Percentiles rank a stretch among this genome's conserved stretches.
Conservation (phyloP, 106 monocot genomes). For the Dactylorhiza incarnata region DNA sequence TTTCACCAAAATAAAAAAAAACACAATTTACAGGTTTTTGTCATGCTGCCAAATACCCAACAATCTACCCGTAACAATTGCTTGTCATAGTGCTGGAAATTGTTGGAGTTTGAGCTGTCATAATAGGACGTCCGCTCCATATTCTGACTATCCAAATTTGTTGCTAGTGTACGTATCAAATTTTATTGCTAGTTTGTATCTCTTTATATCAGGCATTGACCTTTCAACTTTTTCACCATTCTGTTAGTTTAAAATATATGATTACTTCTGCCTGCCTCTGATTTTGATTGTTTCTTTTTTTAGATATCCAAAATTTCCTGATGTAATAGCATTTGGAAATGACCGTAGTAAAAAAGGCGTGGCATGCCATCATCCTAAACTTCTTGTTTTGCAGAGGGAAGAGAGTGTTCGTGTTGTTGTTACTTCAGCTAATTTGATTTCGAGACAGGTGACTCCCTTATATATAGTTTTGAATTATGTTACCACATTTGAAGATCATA, state of each 20-base stretch:
- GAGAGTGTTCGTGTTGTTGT: no score
- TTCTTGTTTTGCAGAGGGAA: no score
- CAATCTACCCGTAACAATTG: slow-evolving; percentile 63
- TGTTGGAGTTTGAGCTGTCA: slow-evolving; percentile 54
- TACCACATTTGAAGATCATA: background rate
- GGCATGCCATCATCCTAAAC: no score
- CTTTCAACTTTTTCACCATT: background rate
- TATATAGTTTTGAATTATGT: background rate
- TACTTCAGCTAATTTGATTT: slow-evolving; percentile 80
- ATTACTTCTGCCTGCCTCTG: no score
- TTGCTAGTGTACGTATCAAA: slow-evolving; percentile 47
- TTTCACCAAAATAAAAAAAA: background rate
- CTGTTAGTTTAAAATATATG: no score
- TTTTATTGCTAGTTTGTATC: background rate
- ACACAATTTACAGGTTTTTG: slow-evolving; percentile 51
- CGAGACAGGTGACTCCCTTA: slow-evolving; percentile 53
- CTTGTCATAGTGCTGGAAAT: slow-evolving; percentile 50
- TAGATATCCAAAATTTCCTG: no score
- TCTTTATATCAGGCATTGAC: background rate
- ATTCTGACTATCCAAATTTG: slow-evolving; percentile 57
- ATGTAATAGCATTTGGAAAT: no score
- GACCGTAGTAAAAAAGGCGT: no score
- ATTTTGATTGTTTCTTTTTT: no score
- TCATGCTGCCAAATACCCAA: slow-evolving; percentile 49
- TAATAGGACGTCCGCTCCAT: slow-evolving; percentile 51